phyloP scores from a whole-genome alignment of 805 yeast genomes.

The Jamesozyma piceae region DNA sequence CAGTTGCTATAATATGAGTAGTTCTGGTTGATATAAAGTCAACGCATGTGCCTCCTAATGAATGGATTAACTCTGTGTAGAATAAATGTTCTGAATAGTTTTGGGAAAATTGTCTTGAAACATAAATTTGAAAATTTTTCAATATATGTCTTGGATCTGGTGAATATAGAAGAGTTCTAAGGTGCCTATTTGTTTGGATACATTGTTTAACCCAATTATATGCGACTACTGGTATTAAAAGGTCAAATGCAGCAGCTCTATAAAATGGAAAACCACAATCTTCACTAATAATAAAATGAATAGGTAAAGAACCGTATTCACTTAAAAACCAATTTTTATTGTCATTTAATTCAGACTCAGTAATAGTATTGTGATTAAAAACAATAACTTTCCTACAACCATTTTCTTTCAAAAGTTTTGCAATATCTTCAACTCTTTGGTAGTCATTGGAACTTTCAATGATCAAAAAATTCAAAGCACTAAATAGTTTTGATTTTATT shows the following conservation, averaged over 20 bases:
- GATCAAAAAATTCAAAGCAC: constrained; percentile 17
- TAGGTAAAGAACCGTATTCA: constrained; percentile 9
- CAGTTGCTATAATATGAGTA: constrained; percentile 65
- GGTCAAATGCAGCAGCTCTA: constrained; percentile 20
- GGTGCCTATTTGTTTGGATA: constrained; percentile 13
- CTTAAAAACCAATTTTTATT: constrained; percentile 11
- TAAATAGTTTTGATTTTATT: constrained; percentile 7
- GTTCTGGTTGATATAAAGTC: constrained; percentile 57
- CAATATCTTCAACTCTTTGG: background rate
- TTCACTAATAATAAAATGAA: constrained; percentile 22
- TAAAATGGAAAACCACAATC: constrained; percentile 22
- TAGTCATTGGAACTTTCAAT: constrained; percentile 6
- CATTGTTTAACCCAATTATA: constrained; percentile 23
- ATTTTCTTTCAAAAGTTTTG: background rate
- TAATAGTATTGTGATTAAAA: background rate
- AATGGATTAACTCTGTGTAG: constrained; percentile 46
- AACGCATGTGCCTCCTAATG: constrained; percentile 69
- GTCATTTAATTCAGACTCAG: background rate
- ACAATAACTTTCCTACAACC: constrained; percentile 1
- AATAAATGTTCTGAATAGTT: constrained; percentile 57
- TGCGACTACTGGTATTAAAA: constrained; percentile 25
- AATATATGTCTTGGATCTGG: constrained; percentile 65
- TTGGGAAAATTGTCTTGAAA: constrained; percentile 21
- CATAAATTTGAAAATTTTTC: constrained; percentile 51
- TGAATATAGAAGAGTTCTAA: constrained; percentile 36